Percentiles rank a stretch among this genome's conserved stretches.
phyloP scores from a whole-genome alignment of 2,329 filamentous ascomycete genomes.

The Cercospora citrullina region DNA sequence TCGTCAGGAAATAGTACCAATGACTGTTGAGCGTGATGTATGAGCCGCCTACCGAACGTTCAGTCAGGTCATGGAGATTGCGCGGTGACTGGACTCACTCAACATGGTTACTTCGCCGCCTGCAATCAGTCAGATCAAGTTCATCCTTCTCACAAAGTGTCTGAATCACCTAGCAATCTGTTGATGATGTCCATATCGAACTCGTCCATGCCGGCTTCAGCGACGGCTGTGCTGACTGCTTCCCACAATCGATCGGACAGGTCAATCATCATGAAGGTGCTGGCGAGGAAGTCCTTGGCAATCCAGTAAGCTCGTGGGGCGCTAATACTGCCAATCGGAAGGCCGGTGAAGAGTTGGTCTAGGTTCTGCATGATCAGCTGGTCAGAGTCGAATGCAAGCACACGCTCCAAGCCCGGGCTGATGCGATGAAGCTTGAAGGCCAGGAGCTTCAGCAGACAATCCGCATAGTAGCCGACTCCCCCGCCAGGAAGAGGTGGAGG shows the following conservation, averaged over 20 bases:
- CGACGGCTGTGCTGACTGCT: slow-evolving; percentile 26
- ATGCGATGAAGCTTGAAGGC: slow-evolving; percentile 35
- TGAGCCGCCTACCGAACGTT: slow-evolving; percentile 17
- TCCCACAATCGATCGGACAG: slow-evolving; percentile 33
- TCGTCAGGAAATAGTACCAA: slow-evolving; percentile 19
- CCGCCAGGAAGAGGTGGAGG: slow-evolving; percentile 26
- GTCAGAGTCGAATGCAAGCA: slow-evolving; percentile 35
- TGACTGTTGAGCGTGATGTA: slow-evolving; percentile 35
- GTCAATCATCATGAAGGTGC: slow-evolving; percentile 35
- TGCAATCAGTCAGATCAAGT: background rate
- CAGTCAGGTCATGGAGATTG: background rate
- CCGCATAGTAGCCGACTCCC: slow-evolving; percentile 29
- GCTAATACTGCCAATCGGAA: slow-evolving; percentile 31
- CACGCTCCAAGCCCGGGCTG: slow-evolving; percentile 25
- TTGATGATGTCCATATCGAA: slow-evolving; percentile 40
- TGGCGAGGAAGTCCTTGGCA: slow-evolving; percentile 31
- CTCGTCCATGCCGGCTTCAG: slow-evolving; percentile 22
- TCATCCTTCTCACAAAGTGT: background rate
- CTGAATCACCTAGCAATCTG: slow-evolving; percentile 26
- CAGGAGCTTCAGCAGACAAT: slow-evolving; percentile 35
- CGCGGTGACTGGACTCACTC: slow-evolving; percentile 1
- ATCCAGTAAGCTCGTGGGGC: slow-evolving; percentile 38
- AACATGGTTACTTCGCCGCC: slow-evolving; percentile 34
- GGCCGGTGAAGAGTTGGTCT: slow-evolving; percentile 34
- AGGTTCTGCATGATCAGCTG: slow-evolving; percentile 35